phyloP scores from a whole-genome alignment of 331 rosid genomes.

The Pyracantha coccinea region DNA sequence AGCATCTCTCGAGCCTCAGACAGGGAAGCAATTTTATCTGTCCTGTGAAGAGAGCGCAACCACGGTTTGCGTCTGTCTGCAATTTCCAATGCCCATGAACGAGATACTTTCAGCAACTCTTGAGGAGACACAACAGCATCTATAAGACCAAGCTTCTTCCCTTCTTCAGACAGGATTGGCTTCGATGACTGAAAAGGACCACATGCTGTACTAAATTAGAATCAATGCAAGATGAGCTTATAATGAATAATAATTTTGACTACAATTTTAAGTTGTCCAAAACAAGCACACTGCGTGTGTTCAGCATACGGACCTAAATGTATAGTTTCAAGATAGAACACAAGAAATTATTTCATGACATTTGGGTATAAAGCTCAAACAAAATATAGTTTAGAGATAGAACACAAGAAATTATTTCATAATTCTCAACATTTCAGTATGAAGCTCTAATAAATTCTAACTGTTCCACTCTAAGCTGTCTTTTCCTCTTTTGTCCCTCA shows the following conservation, averaged over 20 bases:
- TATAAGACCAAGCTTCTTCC: conserved; percentile 81
- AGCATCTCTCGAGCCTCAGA: conserved; percentile 63
- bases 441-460: background rate
- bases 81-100: conserved; percentile 77
- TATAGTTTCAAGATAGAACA: background rate
- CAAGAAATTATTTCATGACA: background rate
- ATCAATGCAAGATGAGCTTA: background rate
- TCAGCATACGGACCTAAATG: background rate
- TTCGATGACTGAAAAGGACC: conserved; percentile 53
- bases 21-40: conserved; percentile 68
- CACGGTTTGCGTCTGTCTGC: conserved; percentile 71
- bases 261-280: background rate
- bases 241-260: background rate
- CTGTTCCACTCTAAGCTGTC: background rate
- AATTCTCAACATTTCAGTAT: background rate
- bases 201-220: background rate
- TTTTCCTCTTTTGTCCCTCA: background rate
- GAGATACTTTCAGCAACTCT: conserved; percentile 75
- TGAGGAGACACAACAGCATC: conserved; percentile 70
- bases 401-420: background rate
- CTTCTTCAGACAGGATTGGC: conserved; percentile 86
- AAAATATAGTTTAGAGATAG: background rate
- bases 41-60: conserved; percentile 80
- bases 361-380: background rate
- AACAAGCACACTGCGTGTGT: background rate